These are phyloP conservation scores for Phytopythium aichiense DNA, from an alignment of 352 stramenopile genomes.

Conservation along the genomic window DNA sequence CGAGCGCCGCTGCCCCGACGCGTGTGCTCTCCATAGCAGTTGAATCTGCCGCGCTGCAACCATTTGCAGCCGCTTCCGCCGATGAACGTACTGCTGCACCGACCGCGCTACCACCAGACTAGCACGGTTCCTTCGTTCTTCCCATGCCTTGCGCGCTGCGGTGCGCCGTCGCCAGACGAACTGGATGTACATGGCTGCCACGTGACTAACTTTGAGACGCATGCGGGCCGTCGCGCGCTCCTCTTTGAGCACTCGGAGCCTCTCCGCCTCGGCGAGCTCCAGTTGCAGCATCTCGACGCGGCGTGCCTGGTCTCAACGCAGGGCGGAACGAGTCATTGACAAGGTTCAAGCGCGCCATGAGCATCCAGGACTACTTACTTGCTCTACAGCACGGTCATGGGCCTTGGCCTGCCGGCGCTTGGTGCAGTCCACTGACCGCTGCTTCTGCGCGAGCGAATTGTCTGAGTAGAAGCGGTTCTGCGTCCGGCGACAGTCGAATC, in stretches of 20 bases:
- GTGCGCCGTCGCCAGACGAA: slow-evolving; percentile 43
- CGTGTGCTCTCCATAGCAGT: slow-evolving; percentile 17
- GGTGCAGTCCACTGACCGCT: slow-evolving; percentile 48
- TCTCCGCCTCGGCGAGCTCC: slow-evolving; percentile 38
- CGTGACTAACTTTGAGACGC: slow-evolving; percentile 52
- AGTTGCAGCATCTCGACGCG: slow-evolving; percentile 42
- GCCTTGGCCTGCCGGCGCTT: slow-evolving; percentile 50
- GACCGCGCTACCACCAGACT: slow-evolving; percentile 30
- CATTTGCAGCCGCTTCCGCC: slow-evolving; percentile 11
- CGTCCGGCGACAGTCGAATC: not conserved
- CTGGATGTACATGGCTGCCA: slow-evolving; percentile 68
- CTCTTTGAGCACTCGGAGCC: slow-evolving; percentile 30
- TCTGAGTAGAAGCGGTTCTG: slow-evolving; percentile 74
- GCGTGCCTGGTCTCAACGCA: slow-evolving; percentile 21
- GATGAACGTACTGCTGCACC: slow-evolving; percentile 14
- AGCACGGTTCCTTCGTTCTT: slow-evolving; percentile 15
- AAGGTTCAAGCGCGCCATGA: not conserved
- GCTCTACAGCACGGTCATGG: slow-evolving; percentile 41
- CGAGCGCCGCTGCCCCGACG: not conserved
- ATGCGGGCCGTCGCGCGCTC: slow-evolving; percentile 53
- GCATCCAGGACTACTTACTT: slow-evolving; percentile 22
- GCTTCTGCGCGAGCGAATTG: slow-evolving; percentile 58
- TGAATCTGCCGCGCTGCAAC: slow-evolving; percentile 36
- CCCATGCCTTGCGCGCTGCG: slow-evolving; percentile 9
- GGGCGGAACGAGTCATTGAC: not conserved